These are phyloP conservation scores for Dianthus caryophyllus DNA, from an alignment of 148 eudicot species.

Conservation along the genomic window DNA sequence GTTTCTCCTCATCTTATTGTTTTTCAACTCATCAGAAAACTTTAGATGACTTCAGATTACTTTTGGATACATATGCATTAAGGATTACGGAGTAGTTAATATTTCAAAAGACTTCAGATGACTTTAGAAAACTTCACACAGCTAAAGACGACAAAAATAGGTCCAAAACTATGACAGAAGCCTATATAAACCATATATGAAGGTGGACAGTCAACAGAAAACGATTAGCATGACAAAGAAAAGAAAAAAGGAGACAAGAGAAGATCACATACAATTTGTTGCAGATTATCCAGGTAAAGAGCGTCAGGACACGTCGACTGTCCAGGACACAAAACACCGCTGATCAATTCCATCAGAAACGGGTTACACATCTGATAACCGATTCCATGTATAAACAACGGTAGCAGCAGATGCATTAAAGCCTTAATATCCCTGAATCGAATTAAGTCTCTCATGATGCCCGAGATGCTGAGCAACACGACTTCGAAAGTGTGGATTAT, in stretches of 20 bases:
- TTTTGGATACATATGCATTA: too few relatives aligned
- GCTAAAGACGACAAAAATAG: too few relatives aligned
- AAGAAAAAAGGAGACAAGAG: not conserved
- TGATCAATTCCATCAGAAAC: conserved; percentile 26
- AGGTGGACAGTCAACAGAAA: conserved; percentile 12
- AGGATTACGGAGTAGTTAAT: too few relatives aligned
- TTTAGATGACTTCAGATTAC: too few relatives aligned
- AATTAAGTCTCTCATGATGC: conserved; percentile 19
- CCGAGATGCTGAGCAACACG: conserved; percentile 10
- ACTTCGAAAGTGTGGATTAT: conserved; percentile 7
- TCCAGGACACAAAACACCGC: conserved; percentile 24
- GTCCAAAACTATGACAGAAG: not conserved
- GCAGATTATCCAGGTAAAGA: conserved; percentile 28
- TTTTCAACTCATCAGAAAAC: too few relatives aligned
- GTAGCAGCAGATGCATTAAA: conserved; percentile 19
- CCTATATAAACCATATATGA: not conserved
- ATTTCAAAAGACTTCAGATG: too few relatives aligned
- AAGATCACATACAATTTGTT: conserved; percentile 28
- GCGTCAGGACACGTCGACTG: conserved; percentile 26
- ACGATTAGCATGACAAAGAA: not conserved
- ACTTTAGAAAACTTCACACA: too few relatives aligned
- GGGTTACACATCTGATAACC: conserved; percentile 26
- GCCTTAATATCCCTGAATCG: conserved; percentile 25
- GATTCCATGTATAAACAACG: conserved; percentile 33
- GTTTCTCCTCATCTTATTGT: too few relatives aligned